Percentiles rank a stretch among this genome's conserved stretches.
These are phyloP conservation scores for Rosa persica DNA, from an alignment of 306 rosid species.

Conservation along the genomic window DNA sequence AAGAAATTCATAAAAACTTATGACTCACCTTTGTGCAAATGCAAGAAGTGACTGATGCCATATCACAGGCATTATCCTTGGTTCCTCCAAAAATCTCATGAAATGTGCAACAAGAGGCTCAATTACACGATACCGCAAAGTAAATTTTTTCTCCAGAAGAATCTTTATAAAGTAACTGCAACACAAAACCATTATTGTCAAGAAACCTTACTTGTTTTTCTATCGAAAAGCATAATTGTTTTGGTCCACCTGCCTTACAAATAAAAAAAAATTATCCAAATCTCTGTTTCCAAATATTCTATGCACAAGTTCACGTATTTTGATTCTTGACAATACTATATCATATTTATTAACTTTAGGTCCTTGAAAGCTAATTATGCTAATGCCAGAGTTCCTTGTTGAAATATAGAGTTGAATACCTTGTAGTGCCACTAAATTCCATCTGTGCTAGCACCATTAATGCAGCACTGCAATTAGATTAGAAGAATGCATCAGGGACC, in stretches of 20 bases:
- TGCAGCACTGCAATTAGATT: not conserved
- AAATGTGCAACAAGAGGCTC: constrained; percentile 79
- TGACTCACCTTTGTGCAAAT: constrained; percentile 75
- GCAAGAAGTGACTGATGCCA: constrained; percentile 97
- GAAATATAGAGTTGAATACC: no score
- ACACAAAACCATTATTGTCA: not conserved
- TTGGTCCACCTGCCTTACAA: no score
- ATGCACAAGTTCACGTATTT: no score
- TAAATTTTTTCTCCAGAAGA: constrained; percentile 86
- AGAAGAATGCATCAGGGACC: not conserved
- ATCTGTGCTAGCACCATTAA: not conserved
- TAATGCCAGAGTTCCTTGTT: no score
- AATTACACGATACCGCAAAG: constrained; percentile 79
- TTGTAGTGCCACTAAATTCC: not conserved
- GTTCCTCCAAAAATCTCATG: constrained; percentile 68
- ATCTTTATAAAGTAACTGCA: constrained; percentile 92
- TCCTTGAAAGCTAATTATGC: no score
- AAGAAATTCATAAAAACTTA: not conserved
- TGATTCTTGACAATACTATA: no score
- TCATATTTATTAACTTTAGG: no score
- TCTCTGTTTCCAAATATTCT: no score
- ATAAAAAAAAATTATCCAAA: no score
- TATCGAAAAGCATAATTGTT: no score
- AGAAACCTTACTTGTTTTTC: no score
- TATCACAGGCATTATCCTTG: constrained; percentile 84